Base-by-base conservation (phyloP, 768 basidiomycete genomes). In the Trametes coccinea region DNA sequence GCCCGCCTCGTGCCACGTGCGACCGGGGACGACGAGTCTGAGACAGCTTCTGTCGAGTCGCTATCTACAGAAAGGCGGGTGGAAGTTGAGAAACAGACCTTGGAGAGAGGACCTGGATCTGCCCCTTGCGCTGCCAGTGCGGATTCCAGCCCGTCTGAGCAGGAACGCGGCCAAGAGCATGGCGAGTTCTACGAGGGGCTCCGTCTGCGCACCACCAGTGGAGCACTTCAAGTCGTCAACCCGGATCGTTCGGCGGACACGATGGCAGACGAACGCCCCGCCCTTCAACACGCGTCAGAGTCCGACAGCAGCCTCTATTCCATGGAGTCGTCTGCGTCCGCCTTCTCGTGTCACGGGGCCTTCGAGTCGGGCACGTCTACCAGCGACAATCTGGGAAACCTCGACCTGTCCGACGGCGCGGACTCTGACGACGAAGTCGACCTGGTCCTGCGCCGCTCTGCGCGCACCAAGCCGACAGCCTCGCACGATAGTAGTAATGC, bases 351-450 rank as follows among this genome's bases (percentile, higher is more conserved):
- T 11, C 3, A 16, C 2, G 4, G 8, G 9, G 13, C 30, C 31
- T 48, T 37, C 3, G 33, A 41, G 17, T 22, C 27, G 10, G 14
- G 13, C 34, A 5, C 34, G 34, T 22, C 22, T 22, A 16, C 14
- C 13, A 14, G 41, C 14, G 51, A 50, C 8, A 30, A 60, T 22
- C 63, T 67, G 5, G 63, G 63, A n/a, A 63, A 60, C 34, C 54
- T 64, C 22, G 61, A 62, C 9, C 58, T 65, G 9, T 45, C 64
- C 31, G 62, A 63, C 14, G 69, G 56, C 54, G 61, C 63, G 4
- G 63, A 53, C 53, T 64, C 64, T 9, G 64, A 64, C 44, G 69
- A 69, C 31, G 69, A 70, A 46, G 54, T 68, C 29, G 63, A 65
- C 16, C 45, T 53, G 6, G 64, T 70, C 3, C 39, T 70, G 34